These are phyloP conservation scores for Chenopodium suecicum DNA, from an alignment of 148 eudicot genomes.

Conservation along the genomic window DNA sequence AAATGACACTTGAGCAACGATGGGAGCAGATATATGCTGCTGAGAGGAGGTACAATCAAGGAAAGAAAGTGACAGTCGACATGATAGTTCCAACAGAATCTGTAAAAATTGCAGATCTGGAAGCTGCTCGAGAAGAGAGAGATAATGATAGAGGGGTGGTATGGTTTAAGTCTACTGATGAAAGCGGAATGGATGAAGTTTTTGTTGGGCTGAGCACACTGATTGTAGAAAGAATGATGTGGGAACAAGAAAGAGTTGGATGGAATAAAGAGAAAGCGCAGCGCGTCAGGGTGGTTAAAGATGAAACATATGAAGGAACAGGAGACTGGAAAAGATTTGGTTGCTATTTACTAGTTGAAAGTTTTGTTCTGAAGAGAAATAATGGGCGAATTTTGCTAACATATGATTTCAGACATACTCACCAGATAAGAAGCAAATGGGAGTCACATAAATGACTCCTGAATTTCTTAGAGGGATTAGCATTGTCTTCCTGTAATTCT, in stretches of 20 bases:
- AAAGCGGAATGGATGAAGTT: conserved; percentile 1
- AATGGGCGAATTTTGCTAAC: conserved; percentile 43
- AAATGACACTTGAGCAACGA: conserved; percentile 25
- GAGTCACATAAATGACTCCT: conserved; percentile 22
- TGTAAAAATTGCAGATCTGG: conserved; percentile 27
- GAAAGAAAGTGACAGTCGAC: conserved; percentile 18
- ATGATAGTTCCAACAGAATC: conserved; percentile 28
- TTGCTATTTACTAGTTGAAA: conserved; percentile 55
- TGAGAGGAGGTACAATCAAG: conserved; percentile 3
- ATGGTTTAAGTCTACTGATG: conserved; percentile 27
- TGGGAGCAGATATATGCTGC: conserved; percentile 25
- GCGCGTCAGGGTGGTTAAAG: conserved; percentile 33
- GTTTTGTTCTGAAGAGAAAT: conserved; percentile 42
- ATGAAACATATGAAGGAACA: conserved; percentile 25
- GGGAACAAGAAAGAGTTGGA: conserved; percentile 40
- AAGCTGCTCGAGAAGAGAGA: conserved; percentile 23
- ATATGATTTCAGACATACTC: conserved; percentile 44
- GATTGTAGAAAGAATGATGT: conserved; percentile 37
- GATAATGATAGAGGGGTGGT: conserved; percentile 20
- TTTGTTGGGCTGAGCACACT: conserved; percentile 31
- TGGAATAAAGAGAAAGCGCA: conserved; percentile 37
- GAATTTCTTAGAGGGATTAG: not conserved
- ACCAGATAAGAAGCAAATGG: conserved; percentile 38
- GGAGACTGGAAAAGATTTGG: conserved; percentile 38
- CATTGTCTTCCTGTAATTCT: not conserved